These are phyloP conservation scores for Capsicum rhomboideum DNA, from an alignment of 257 asterid genomes.

Conservation along the genomic window DNA sequence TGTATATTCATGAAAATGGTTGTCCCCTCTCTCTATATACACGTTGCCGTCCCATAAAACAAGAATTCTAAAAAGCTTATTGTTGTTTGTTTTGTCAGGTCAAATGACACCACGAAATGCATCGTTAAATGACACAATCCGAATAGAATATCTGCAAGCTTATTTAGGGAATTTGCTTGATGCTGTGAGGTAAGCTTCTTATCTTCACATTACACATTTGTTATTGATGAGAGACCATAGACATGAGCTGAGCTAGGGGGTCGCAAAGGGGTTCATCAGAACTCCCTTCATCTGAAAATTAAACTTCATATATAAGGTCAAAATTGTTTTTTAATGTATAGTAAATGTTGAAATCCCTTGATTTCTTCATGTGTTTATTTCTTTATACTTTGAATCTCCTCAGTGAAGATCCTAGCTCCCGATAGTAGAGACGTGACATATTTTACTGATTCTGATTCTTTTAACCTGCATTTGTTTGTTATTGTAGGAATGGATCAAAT, in stretches of 20 bases:
- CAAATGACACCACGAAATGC: not conserved
- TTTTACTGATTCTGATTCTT: not conserved
- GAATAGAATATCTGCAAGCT: conserved; percentile 13
- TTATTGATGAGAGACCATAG: too few species aligned
- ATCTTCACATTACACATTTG: not conserved
- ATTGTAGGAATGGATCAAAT: conserved; percentile 48
- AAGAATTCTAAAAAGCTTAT: not conserved
- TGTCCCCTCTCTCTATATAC: not conserved
- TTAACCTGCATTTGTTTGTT: not conserved
- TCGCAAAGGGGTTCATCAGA: too few species aligned
- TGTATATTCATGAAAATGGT: conserved; percentile 40
- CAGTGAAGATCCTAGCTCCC: not conserved
- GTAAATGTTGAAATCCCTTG: not conserved
- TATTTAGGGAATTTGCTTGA: conserved; percentile 23
- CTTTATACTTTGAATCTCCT: too few species aligned
- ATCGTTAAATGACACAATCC: conserved; percentile 7
- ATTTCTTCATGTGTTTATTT: not conserved
- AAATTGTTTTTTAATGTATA: too few species aligned
- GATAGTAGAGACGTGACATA: not conserved
- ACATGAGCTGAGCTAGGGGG: too few species aligned
- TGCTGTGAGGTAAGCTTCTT: conserved; percentile 16
- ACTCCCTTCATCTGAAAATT: too few species aligned
- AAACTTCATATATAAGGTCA: not conserved
- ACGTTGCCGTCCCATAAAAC: not conserved
- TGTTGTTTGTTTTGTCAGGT: conserved; percentile 4